Conservation (phyloP, 345 rosid species). For the Raphanus raphanistrum region DNA sequence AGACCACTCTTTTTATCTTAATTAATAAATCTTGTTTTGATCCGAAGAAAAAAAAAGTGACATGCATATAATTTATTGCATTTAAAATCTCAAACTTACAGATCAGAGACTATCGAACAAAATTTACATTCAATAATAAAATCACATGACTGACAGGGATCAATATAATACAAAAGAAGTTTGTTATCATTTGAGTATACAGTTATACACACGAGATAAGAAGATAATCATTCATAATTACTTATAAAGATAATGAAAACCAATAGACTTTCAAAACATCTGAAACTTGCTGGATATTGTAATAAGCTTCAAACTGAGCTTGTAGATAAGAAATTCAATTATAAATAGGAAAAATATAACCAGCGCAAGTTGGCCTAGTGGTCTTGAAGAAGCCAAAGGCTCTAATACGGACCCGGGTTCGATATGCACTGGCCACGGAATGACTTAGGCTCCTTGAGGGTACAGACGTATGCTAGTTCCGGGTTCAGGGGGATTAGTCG, state of each 20-base stretch:
- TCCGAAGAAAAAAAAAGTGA: no score
- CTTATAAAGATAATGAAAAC: constrained; percentile 8
- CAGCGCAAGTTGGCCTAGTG: no score
- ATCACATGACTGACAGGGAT: background rate
- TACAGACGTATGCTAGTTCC: no score
- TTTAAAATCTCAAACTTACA: background rate
- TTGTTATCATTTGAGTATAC: background rate
- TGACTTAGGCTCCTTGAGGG: no score
- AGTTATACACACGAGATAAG: background rate
- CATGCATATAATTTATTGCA: background rate
- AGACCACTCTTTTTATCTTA: no score
- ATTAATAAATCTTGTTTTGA: no score
- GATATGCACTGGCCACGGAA: no score
- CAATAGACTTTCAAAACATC: constrained; percentile 15
- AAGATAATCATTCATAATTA: background rate
- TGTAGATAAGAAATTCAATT: constrained; percentile 30
- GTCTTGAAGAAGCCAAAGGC: no score
- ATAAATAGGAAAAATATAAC: background rate
- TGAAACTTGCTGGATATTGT: constrained; percentile 3
- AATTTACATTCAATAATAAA: background rate
- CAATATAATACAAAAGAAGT: constrained; percentile 9
- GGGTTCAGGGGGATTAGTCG: no score
- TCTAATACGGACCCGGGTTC: no score
- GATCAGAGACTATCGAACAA: background rate
- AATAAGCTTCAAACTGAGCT: constrained; percentile 11